phyloP scores from a whole-genome alignment of 2,329 filamentous ascomycete species.

The Cryphonectria parasitica region DNA sequence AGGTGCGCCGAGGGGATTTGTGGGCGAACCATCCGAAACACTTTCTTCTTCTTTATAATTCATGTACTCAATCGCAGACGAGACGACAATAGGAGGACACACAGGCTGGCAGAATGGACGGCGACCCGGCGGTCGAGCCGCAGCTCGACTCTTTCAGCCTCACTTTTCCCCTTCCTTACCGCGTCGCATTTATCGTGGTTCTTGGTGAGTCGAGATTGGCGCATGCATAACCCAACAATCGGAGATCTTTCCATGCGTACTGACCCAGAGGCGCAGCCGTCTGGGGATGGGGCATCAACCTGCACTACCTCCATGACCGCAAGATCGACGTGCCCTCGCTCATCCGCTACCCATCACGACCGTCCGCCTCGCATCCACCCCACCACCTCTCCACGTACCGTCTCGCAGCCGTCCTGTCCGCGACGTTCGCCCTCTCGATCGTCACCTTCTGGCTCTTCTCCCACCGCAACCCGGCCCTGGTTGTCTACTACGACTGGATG shows the following conservation, averaged over 20 bases:
- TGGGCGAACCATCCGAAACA: not conserved
- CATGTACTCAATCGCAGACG: slow-evolving; percentile 24
- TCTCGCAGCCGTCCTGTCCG: slow-evolving; percentile 76
- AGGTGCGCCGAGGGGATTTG: not conserved
- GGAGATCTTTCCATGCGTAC: not conserved
- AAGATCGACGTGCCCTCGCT: slow-evolving; percentile 87
- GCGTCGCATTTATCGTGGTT: slow-evolving; percentile 83
- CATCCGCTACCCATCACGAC: slow-evolving; percentile 81
- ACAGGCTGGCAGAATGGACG: slow-evolving; percentile 61
- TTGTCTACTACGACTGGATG: slow-evolving; percentile 80
- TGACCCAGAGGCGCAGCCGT: slow-evolving; percentile 61
- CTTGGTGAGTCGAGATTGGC: slow-evolving; percentile 61
- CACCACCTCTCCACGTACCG: slow-evolving; percentile 87
- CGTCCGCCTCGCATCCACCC: slow-evolving; percentile 69
- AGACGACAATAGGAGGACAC: slow-evolving; percentile 22
- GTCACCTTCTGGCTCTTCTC: slow-evolving; percentile 84
- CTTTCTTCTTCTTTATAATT: not conserved
- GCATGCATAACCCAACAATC: not conserved
- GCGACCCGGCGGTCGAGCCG: slow-evolving; percentile 71
- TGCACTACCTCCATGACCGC: slow-evolving; percentile 79
- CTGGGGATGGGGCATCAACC: slow-evolving; percentile 93
- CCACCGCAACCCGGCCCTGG: slow-evolving; percentile 67
- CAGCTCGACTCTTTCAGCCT: slow-evolving; percentile 85
- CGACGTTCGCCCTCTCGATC: slow-evolving; percentile 72
- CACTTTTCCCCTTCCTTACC: slow-evolving; percentile 85